A percentile compares a stretch with the other conserved stretches of the same genome.
phyloP scores from a whole-genome alignment of 2,329 filamentous ascomycete species.

The Penicillium sp. region DNA sequence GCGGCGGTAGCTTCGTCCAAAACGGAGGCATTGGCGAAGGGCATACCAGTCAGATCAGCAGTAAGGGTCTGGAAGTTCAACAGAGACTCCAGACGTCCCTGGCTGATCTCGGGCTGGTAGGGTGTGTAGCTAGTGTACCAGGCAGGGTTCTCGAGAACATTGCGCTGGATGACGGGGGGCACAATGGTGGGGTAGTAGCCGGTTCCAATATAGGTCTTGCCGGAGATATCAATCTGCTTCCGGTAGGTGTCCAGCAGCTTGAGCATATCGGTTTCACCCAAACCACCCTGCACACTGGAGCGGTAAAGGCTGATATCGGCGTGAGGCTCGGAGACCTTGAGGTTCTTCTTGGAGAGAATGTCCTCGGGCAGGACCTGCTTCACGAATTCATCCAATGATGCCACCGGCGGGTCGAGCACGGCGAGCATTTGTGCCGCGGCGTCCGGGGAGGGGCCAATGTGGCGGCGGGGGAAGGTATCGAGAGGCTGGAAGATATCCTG shows the following conservation, averaged over 20 bases:
- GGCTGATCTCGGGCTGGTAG: constrained; percentile 96
- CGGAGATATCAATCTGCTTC: constrained; percentile 61
- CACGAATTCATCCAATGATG: constrained; percentile 78
- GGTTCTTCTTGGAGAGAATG: constrained; percentile 67
- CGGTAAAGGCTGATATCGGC: constrained; percentile 43
- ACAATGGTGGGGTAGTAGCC: constrained; percentile 88
- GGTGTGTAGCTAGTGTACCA: constrained; percentile 99
- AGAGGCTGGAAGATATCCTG: constrained; percentile 48
- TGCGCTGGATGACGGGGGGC: constrained; percentile 87
- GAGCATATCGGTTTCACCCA: constrained; percentile 49
- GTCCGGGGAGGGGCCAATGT: constrained; percentile 77
- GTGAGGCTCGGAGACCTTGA: constrained; percentile 57
- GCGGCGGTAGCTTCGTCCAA: constrained; percentile 90
- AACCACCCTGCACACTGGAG: constrained; percentile 42
- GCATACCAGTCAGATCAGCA: constrained; percentile 79
- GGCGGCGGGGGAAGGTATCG: constrained; percentile 71
- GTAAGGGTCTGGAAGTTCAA: constrained; percentile 96
- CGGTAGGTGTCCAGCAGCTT: constrained; percentile 43
- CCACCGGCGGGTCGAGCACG: constrained; percentile 70
- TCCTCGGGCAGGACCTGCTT: constrained; percentile 77
- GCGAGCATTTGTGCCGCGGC: constrained; percentile 77
- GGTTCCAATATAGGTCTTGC: constrained; percentile 72
- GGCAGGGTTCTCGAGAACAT: constrained; percentile 85
- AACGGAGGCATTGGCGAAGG: constrained; percentile 86
- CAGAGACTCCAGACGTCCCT: constrained; percentile 86